A percentile compares a stretch with the other conserved stretches of the same genome.
Conservation (phyloP, 768 basidiomycete species). For the Pleurotus tuber-regium region DNA sequence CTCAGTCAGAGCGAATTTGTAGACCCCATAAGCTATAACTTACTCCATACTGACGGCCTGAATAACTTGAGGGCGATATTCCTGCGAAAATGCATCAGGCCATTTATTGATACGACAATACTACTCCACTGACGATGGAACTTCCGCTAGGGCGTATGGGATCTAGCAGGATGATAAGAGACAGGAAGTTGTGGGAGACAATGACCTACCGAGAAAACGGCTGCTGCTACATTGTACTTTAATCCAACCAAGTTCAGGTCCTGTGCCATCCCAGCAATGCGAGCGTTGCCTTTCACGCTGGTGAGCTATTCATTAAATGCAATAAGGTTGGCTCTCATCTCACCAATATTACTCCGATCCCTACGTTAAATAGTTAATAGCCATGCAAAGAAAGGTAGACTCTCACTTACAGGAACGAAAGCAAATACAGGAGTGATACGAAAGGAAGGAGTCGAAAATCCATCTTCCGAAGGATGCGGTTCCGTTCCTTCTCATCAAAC, state of each 20-base stretch:
- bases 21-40: not conserved
- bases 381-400: too few species aligned
- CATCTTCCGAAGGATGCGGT: constrained; percentile 14
- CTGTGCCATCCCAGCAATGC: constrained; percentile 24
- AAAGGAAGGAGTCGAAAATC: constrained; percentile 30
- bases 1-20: not conserved
- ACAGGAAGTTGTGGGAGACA: too few species aligned
- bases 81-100: too few species aligned
- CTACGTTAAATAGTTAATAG: too few species aligned
- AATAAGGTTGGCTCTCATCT: constrained; percentile 9
- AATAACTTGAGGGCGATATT: constrained; percentile 24
- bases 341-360: constrained; percentile 26
- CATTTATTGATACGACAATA: too few species aligned
- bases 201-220: constrained; percentile 24
- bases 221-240: constrained; percentile 25
- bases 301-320: too few species aligned
- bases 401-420: constrained; percentile 29
- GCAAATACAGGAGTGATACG: constrained; percentile 32
- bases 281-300: constrained; percentile 19
- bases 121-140: constrained; percentile 25
- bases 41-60: constrained; percentile 26
- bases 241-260: constrained; percentile 22
- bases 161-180: constrained; percentile 15
- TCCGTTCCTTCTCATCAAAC: not conserved
- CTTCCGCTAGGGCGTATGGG: constrained; percentile 25